Base-by-base conservation (phyloP, 2,329 filamentous ascomycete species). In the Aspergillus aculeatinus region DNA sequence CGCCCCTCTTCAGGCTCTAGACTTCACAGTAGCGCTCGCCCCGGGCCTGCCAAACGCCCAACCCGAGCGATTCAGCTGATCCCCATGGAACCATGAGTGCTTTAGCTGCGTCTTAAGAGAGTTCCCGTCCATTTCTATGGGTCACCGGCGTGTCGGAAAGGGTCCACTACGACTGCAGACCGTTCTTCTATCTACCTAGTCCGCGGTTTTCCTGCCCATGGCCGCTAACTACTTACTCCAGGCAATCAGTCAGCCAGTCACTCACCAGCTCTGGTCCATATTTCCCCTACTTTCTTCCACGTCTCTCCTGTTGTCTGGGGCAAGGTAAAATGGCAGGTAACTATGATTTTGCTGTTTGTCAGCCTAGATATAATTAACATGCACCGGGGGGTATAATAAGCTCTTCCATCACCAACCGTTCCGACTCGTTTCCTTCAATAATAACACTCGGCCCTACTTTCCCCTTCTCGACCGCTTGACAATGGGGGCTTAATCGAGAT, bases 121-220 rank as follows among this genome's bases (percentile, higher is more conserved):
- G 63, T 66, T 72, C 71, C 70, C 69, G 64, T 73, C 73, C 72
- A 74, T 70, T 68, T 70, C 72, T 67, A 74, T 69, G 73, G 73
- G 72, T 73, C 69, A 64, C 64, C 71, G 71, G 68, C 68, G 69
- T 57, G 63, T 62, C 63, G 61, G 63, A 61, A 42, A 60, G 63
- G 65, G 60, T 58, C 66, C 66, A 67, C 66, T 58, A 33, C 48
- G 55, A 52, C 60, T 58, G 58, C 61, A 60, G 62, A 66, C 63
- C 64, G 62, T 64, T 64, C 61, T 60, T 64, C 52, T 58, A 27
- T 27, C 27, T 27, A 7, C 27, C 27, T 29, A 29, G 7, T 29
- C 48, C 53, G 48, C 55, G 39, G 39, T 57, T 59, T 51, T 60
- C 62, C 48, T 60, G 59, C 62, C 56, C 52, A 65, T 60, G 61